Percentiles rank a stretch among this genome's conserved stretches.
Evolutionary conservation across 768 basidiomycete species (phyloP).

Genomic region (Zangia roseola): DNA sequence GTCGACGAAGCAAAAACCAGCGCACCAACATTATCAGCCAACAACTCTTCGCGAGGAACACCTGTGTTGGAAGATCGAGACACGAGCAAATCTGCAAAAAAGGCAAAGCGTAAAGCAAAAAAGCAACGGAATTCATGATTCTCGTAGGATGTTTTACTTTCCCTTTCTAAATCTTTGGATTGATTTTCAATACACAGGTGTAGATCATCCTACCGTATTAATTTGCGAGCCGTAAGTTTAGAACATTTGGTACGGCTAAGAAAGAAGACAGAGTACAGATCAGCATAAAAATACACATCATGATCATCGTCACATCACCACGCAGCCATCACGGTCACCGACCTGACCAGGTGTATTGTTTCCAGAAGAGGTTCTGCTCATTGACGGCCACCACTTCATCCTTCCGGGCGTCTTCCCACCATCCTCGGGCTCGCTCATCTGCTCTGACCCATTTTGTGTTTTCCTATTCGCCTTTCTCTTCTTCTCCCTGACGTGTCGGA

Average conservation of each 20-base stretch:
- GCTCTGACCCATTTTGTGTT: conserved; percentile 35
- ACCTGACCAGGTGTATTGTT: conserved; percentile 48
- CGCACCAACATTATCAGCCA: not conserved
- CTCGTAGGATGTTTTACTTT: conserved; percentile 10
- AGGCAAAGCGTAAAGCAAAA: conserved; percentile 35
- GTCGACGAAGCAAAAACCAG: conserved; percentile 12
- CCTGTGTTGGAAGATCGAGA: conserved; percentile 26
- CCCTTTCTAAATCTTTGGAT: conserved; percentile 7
- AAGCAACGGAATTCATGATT: conserved; percentile 9
- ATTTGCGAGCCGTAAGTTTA: conserved; percentile 16
- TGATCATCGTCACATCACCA: conserved; percentile 51
- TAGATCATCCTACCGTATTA: conserved; percentile 13
- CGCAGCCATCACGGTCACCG: conserved; percentile 59
- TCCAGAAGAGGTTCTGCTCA: conserved; percentile 49
- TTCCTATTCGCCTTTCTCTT: conserved; percentile 55
- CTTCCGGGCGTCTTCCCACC: conserved; percentile 22
- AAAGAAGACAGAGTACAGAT: conserved; percentile 19
- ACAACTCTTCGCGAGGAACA: conserved; percentile 18
- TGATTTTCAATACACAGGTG: conserved; percentile 16
- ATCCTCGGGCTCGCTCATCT: conserved; percentile 30
- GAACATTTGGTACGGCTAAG: conserved; percentile 10
- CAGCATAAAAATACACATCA: conserved; percentile 28
- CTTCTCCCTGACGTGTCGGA: conserved; percentile 59
- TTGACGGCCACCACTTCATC: conserved; percentile 40
- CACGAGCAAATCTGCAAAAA: conserved; percentile 31